Base-by-base conservation (phyloP, 1,284 basidiomycete genomes). In the Apiotrichum gamsii region DNA sequence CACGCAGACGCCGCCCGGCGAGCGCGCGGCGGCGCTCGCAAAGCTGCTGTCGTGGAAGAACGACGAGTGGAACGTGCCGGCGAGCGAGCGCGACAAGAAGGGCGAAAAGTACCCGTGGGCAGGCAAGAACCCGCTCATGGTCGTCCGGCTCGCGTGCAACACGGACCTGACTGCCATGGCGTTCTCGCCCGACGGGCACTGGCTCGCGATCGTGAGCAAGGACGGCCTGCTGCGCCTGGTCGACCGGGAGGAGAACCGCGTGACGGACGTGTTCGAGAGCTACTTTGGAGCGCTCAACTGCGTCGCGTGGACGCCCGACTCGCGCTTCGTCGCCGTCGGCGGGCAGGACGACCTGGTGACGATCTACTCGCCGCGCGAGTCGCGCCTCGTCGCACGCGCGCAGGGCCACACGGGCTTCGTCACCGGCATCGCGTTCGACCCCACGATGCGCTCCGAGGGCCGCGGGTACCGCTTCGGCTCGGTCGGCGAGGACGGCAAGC, bases 401-500 rank as follows among this genome's bases (percentile, higher is more conserved):
- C 91, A 96, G 71, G 95, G 94, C 0, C 94, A 98, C 66, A 86
- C 89, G 0, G 93, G 89, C 1, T 97, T 95, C 64, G 87, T 98
- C 5, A 86, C 88, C 0, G 78, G 82, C 3, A 78, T 97, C 9
- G 85, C 87, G 0, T 98, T 96, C 66, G 95, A 98, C 70, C 53
- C 58, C 39, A 83, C 87, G 13, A 77, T 82, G 42, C 80, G 85
- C 19, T 87, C 85, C 58, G 88, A 93, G 58, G 86, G 85, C 20
- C 78, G 89, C 35, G 88, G 86, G 30, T 93, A 93, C 65, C 80
- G 89, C 19, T 94, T 96, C 60, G 89, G 85, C 2, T 90, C 86
- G 59, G 88, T 94, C 1, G 91, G 90, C 23, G 90, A 95, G 68
- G 91, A 96, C 64, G 93, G 91, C 67, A 91, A 91, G 66, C 67